Evolutionary conservation across 2,329 filamentous ascomycete species (phyloP).

Genomic region (Fusarium subglutinans): DNA sequence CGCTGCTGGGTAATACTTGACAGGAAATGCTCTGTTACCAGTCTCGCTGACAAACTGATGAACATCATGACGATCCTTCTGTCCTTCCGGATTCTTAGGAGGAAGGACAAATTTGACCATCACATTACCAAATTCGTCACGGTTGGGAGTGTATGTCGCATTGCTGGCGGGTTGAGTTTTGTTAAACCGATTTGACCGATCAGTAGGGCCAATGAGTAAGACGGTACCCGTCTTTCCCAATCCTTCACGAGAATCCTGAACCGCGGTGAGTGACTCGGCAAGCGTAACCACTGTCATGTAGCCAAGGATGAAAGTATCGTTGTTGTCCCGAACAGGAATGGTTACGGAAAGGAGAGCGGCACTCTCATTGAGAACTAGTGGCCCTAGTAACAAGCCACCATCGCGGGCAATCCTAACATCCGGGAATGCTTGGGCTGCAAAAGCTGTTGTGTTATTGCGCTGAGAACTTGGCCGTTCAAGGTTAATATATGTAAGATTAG

Average conservation of each 20-base stretch:
- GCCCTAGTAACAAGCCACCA: slow-evolving; percentile 77
- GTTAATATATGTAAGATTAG: slow-evolving; percentile 75
- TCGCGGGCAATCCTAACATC: slow-evolving; percentile 60
- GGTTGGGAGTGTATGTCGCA: slow-evolving; percentile 52
- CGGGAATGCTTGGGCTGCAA: slow-evolving; percentile 60
- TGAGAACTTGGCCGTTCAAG: slow-evolving; percentile 53
- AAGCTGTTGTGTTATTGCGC: slow-evolving; percentile 53
- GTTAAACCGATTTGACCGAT: slow-evolving; percentile 72
- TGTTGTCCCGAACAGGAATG: slow-evolving; percentile 75
- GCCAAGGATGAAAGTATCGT: slow-evolving; percentile 72
- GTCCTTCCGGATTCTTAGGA: slow-evolving; percentile 53
- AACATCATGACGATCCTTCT: slow-evolving; percentile 58
- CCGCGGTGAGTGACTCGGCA: slow-evolving; percentile 68
- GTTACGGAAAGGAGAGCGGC: slow-evolving; percentile 85
- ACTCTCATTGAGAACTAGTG: slow-evolving; percentile 74
- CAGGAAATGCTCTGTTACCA: slow-evolving; percentile 63
- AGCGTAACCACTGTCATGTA: slow-evolving; percentile 86
- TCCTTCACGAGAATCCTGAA: slow-evolving; percentile 73
- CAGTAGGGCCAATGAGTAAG: slow-evolving; percentile 74
- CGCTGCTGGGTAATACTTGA: slow-evolving; percentile 70
- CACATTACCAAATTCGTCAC: slow-evolving; percentile 52
- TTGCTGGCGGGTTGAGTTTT: slow-evolving; percentile 57
- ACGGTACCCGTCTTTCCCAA: slow-evolving; percentile 75
- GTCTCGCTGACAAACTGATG: slow-evolving; percentile 48
- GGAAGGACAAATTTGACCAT: slow-evolving; percentile 70